Evolutionary conservation across 768 basidiomycete genomes (phyloP).

Genomic region (Steccherinum ochraceum): DNA sequence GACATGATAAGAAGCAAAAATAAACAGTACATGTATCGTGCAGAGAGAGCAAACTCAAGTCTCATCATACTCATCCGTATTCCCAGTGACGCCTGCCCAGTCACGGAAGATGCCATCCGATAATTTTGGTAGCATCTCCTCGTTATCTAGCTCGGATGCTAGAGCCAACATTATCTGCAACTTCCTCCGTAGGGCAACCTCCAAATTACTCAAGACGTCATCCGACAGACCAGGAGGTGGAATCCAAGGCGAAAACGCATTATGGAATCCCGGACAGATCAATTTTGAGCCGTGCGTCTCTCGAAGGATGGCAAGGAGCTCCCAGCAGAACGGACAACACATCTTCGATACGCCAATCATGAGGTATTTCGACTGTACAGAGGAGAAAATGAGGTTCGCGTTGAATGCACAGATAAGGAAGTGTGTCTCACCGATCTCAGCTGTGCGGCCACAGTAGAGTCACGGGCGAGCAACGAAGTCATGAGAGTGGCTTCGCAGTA

Average conservation of each 20-base stretch:
- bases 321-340: neutral
- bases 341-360: neutral
- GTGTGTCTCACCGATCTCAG: neutral
- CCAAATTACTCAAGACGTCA: neutral
- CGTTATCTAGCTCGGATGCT: no score
- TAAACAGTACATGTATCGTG: no score
- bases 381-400: neutral
- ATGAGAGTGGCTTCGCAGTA: neutral
- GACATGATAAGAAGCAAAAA: no score
- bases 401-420: neutral
- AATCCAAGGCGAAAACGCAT: neutral
- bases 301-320: neutral
- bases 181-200: neutral
- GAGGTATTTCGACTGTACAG: no score
- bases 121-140: no score
- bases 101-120: no score
- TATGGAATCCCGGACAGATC: neutral
- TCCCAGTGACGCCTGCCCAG: no score
- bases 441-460: no score
- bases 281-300: neutral
- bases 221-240: neutral
- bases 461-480: neutral
- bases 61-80: no score
- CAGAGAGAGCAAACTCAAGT: no score
- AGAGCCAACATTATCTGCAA: neutral